Evolutionary conservation across 495 filamentous ascomycete genomes (phyloP).

Genomic region (Tuber indicum): DNA sequence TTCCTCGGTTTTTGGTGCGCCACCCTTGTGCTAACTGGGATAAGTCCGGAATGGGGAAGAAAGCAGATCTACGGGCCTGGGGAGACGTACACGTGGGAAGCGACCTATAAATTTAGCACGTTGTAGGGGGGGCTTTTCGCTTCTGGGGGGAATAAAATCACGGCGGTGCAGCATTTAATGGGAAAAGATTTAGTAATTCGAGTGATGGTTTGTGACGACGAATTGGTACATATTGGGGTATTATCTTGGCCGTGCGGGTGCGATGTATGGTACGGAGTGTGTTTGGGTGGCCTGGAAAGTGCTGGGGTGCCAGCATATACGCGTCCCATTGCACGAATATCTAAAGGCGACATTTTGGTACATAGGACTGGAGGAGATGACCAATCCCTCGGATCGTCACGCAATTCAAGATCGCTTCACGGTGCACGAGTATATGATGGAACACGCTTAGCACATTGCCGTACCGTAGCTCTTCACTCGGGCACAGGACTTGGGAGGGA

Average conservation of each 20-base stretch:
- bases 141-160: background rate
- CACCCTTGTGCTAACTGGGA: background rate
- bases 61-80: slow-evolving; percentile 43
- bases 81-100: slow-evolving; percentile 42
- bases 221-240: background rate
- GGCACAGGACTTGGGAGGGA: too few relatives aligned
- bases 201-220: background rate
- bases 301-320: background rate
- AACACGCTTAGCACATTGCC: too few relatives aligned
- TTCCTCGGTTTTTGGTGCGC: slow-evolving; percentile 37
- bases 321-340: background rate
- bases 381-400: too few relatives aligned
- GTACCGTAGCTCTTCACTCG: too few relatives aligned
- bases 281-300: background rate
- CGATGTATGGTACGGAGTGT: background rate
- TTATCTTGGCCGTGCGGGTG: background rate
- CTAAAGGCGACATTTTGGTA: too few relatives aligned
- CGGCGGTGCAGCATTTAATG: too few relatives aligned
- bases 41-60: slow-evolving; percentile 39
- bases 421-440: too few relatives aligned
- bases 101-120: slow-evolving; percentile 37
- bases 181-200: background rate
- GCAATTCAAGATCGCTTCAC: too few relatives aligned
- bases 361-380: too few relatives aligned
- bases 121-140: slow-evolving; percentile 7